Conservation (phyloP, 768 basidiomycete genomes). For the Collybia sordida region DNA sequence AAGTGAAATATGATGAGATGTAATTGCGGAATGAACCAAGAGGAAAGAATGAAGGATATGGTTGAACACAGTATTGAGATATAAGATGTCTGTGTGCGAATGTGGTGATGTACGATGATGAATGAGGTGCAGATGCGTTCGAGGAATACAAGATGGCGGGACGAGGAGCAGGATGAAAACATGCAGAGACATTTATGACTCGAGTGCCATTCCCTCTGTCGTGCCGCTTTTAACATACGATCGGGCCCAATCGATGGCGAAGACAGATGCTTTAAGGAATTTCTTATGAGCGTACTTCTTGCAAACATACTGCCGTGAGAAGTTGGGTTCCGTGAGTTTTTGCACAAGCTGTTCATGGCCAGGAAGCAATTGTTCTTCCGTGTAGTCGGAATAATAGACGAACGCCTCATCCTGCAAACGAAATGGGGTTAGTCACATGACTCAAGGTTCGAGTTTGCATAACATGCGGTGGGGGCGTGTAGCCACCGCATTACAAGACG, state of each 20-base stretch:
- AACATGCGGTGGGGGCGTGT: slow-evolving; percentile 19
- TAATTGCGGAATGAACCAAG: slow-evolving; percentile 13
- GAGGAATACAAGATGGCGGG: slow-evolving; percentile 17
- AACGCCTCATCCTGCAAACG: slow-evolving; percentile 78
- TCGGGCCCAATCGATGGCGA: slow-evolving; percentile 75
- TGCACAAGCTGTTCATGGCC: slow-evolving; percentile 84
- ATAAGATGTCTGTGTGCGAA: slow-evolving; percentile 3
- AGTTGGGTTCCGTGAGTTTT: slow-evolving; percentile 76
- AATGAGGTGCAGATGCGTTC: slow-evolving; percentile 14
- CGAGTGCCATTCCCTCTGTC: slow-evolving; percentile 45
- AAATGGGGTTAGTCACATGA: slow-evolving; percentile 39
- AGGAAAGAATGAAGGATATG: slow-evolving; percentile 13
- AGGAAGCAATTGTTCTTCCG: slow-evolving; percentile 80
- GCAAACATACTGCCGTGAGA: slow-evolving; percentile 84
- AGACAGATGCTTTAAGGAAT: slow-evolving; percentile 89
- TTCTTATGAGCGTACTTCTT: slow-evolving; percentile 98
- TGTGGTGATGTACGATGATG: slow-evolving; percentile 8
- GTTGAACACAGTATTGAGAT: slow-evolving; percentile 17
- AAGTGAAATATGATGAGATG: slow-evolving; percentile 19
- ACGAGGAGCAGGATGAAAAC: slow-evolving; percentile 18
- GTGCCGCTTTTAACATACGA: slow-evolving; percentile 39
- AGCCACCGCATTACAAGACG: slow-evolving; percentile 5
- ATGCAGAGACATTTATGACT: slow-evolving; percentile 31
- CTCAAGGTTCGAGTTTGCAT: neutral
- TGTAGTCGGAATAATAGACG: slow-evolving; percentile 89